Base-by-base conservation (phyloP, 139 green algal species). In the Micractinium sp. region DNA sequence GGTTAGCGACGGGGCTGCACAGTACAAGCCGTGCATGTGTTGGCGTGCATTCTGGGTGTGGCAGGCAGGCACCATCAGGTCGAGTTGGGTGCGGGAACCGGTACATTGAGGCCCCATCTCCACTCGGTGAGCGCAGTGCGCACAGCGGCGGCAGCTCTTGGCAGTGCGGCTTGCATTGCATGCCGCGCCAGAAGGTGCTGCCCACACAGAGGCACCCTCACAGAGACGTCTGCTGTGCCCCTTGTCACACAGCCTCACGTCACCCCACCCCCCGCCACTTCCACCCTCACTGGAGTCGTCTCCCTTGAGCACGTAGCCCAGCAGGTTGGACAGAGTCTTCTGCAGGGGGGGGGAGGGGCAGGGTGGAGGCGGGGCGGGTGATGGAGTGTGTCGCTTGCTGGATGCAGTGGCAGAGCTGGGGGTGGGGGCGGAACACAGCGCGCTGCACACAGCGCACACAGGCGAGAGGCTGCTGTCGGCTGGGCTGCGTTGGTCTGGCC, bases 261-360 rank as follows among this genome's bases (percentile, higher is more conserved):
- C 47, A 56, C 47, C 47, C 47, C 47, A 16, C 7, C 47, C 47
- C 47, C 47, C 9, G 47, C 53, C 12, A 20, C 76, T 5, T 3
- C 69, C 3, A 3, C 35, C 3, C 82, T 87, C 66, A 87, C 85
- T 60, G 60, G 80, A 91, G 80, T 92, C 89, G 38, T 85, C n/a
- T 23, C 86, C 86, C 87, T 93, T 93, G 22, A 83, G 35, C 39
- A 90, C 85, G 78, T 85, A 90, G 31, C 91, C 91, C 61, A 93
- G 63, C 36, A 91, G 61, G 66, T 93, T 90, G 35, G 69, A 56
- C 78, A 93, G 86, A 12, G 91, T 93, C 61, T 82, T 79, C 90
- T 90, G 83, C 75, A 76, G 56, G 13, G 13, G 1, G 25, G 0
- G 12, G 73, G 12, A 23, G 31, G 73, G 73, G 3, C 22, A n/a